These are phyloP conservation scores for Balansia obtecta DNA, from an alignment of 2,329 filamentous ascomycete genomes.

Conservation along the genomic window DNA sequence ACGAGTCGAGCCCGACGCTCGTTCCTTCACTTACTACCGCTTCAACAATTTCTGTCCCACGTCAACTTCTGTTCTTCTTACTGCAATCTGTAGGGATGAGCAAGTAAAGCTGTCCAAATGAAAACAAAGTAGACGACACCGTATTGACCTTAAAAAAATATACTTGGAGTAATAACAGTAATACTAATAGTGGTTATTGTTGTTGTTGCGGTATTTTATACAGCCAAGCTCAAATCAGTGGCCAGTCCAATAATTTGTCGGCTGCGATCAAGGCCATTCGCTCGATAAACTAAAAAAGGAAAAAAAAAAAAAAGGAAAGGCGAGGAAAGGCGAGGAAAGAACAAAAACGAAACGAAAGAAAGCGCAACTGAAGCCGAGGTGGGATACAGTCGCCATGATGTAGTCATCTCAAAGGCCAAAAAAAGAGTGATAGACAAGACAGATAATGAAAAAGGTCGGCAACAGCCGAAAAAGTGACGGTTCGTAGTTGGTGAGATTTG, in stretches of 20 bases:
- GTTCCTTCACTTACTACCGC: not conserved
- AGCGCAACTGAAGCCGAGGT: not conserved
- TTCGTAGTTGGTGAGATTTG: not conserved
- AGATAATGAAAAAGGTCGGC: not conserved
- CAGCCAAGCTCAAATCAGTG: not conserved
- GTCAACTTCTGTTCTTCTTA: not conserved
- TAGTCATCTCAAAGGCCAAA: not conserved
- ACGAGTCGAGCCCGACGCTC: too few species aligned
- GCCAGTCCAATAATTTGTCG: not conserved
- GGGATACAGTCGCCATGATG: not conserved
- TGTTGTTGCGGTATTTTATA: not conserved
- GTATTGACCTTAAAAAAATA: not conserved
- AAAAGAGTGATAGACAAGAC: not conserved
- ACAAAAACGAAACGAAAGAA: too few species aligned
- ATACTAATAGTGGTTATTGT: not conserved
- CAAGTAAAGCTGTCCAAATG: not conserved
- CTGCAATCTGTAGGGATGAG: conserved; percentile 1
- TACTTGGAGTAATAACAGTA: not conserved
- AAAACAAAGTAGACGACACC: not conserved
- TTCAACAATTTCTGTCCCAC: not conserved
- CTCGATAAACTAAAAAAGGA: not conserved
- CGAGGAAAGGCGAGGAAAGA: too few species aligned
- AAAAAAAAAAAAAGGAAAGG: not conserved
- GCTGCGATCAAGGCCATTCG: not conserved
- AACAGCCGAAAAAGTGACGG: not conserved